Conservation (phyloP, 352 stramenopile genomes). For the Phytophthora idaei region DNA sequence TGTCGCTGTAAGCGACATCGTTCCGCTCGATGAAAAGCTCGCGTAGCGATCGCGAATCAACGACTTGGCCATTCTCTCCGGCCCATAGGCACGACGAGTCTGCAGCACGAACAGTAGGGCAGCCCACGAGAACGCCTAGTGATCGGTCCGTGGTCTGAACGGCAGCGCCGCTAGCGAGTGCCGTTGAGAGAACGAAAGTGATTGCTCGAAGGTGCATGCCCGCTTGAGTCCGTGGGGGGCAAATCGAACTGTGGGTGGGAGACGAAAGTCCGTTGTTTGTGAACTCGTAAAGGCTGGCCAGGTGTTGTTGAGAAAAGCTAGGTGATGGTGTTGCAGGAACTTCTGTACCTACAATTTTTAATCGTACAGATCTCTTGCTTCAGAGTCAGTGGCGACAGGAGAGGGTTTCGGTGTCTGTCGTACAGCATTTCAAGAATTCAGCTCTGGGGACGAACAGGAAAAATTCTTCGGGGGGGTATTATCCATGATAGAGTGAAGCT, state of each 20-base stretch:
- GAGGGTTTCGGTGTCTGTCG: background rate
- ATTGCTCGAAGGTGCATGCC: conserved; percentile 19
- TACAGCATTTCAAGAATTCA: background rate
- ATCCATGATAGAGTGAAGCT: too few species aligned
- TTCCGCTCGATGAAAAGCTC: conserved; percentile 53
- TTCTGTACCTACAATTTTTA: background rate
- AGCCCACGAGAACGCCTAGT: conserved; percentile 61
- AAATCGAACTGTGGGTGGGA: conserved; percentile 16
- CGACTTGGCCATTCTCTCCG: conserved; percentile 44
- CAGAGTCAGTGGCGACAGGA: background rate
- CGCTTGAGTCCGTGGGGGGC: background rate
- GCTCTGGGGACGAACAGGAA: background rate
- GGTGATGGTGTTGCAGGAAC: background rate
- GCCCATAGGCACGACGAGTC: conserved; percentile 61
- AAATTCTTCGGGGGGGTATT: background rate
- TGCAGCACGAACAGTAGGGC: conserved; percentile 28
- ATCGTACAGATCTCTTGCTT: background rate
- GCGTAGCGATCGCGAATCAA: conserved; percentile 49
- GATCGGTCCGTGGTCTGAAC: conserved; percentile 32
- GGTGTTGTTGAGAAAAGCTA: conserved; percentile 6
- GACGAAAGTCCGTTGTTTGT: conserved; percentile 7
- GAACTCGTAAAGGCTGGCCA: conserved; percentile 24
- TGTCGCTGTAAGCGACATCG: conserved; percentile 29
- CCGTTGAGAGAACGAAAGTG: conserved; percentile 15
- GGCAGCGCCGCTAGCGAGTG: conserved; percentile 1